A percentile compares a stretch with the other conserved stretches of the same genome.
These are phyloP conservation scores for Lactuca saligna DNA, from an alignment of 129 eudicot genomes.

Conservation along the genomic window DNA sequence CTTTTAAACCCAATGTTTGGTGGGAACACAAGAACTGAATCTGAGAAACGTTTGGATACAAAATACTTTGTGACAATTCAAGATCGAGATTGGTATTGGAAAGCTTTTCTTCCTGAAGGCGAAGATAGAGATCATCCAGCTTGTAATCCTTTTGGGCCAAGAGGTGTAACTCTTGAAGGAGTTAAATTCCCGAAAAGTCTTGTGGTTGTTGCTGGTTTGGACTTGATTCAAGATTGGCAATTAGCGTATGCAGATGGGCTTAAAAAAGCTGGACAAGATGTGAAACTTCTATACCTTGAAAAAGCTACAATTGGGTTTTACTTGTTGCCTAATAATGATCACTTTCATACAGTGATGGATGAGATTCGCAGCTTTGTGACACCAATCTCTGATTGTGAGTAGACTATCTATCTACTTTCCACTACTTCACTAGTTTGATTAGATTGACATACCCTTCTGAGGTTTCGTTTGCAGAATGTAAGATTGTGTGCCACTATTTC, in stretches of 20 bases:
- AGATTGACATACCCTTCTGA: conserved; percentile 34
- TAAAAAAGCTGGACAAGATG: conserved; percentile 43
- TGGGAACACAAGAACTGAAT: conserved; percentile 54
- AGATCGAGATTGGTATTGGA: conserved; percentile 72
- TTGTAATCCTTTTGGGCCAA: conserved; percentile 69
- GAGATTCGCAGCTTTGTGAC: conserved; percentile 53
- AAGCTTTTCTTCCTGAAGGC: conserved; percentile 66
- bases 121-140: conserved; percentile 71
- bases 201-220: conserved; percentile 64
- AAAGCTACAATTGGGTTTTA: conserved; percentile 66
- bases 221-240: conserved; percentile 62
- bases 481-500: conserved; percentile 20
- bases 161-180: conserved; percentile 46
- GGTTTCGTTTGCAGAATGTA: conserved; percentile 36
- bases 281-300: conserved; percentile 53
- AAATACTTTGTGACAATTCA: conserved; percentile 55
- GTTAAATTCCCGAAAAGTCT: conserved; percentile 55
- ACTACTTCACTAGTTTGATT: conserved; percentile 13
- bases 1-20: conserved; percentile 66
- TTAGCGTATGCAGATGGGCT: conserved; percentile 61
- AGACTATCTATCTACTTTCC: conserved; percentile 10
- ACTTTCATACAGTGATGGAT: conserved; percentile 56
- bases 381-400: conserved; percentile 33
- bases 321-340: conserved; percentile 61
- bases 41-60: conserved; percentile 51